A percentile compares a stretch with the other conserved stretches of the same genome.
These are phyloP conservation scores for Knufia fluminis DNA, from an alignment of 2,329 filamentous ascomycete genomes.

Conservation along the genomic window DNA sequence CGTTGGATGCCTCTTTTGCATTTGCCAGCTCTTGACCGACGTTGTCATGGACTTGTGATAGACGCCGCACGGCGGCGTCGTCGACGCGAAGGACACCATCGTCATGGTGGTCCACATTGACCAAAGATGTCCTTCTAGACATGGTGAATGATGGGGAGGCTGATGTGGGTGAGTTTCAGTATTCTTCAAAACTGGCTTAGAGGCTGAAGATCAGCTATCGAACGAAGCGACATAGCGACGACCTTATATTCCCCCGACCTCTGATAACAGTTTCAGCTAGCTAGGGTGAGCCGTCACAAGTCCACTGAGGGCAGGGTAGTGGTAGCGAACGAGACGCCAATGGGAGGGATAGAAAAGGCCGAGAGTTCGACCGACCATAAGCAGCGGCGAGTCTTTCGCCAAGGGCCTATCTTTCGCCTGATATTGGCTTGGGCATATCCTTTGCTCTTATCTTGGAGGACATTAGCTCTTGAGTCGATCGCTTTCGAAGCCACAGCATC, in stretches of 20 bases:
- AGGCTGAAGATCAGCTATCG: not conserved
- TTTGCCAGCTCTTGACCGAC: slow-evolving; percentile 6
- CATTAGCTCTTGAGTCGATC: not conserved
- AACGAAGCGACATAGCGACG: not conserved
- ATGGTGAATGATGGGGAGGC: not conserved
- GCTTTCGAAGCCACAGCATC: not conserved
- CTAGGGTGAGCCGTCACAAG: not conserved
- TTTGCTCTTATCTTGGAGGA: not conserved
- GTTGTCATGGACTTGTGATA: slow-evolving; percentile 1
- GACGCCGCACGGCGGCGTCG: slow-evolving; percentile 10
- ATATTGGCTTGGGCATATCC: not conserved
- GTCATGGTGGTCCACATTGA: slow-evolving; percentile 8
- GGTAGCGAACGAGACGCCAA: not conserved
- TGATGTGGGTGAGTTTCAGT: not conserved
- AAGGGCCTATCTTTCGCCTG: not conserved
- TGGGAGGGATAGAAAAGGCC: not conserved
- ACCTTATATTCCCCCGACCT: not conserved
- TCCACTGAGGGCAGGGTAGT: too few relatives aligned
- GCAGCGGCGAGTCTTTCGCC: not conserved
- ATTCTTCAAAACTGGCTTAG: not conserved
- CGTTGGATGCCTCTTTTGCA: slow-evolving; percentile 10
- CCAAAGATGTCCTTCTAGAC: slow-evolving; percentile 9
- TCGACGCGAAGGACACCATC: slow-evolving; percentile 14
- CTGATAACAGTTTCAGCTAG: not conserved
- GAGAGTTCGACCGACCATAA: not conserved